Evolutionary conservation across 257 asterid genomes (phyloP).

Genomic region (Linderniella brevidens): DNA sequence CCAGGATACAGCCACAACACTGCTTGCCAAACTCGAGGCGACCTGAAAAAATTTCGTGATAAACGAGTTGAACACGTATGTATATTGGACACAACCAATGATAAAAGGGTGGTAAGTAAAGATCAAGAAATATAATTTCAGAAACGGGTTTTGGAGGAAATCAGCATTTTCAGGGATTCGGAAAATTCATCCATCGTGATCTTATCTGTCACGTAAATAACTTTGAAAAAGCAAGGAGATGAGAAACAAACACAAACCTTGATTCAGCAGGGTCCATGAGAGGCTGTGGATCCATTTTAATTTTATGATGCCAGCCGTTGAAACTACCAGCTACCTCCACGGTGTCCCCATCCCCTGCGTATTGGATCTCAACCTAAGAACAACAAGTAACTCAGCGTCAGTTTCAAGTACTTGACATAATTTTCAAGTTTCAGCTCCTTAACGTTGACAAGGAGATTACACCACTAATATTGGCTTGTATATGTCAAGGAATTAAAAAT

Average conservation of each 20-base stretch:
- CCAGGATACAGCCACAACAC: slow-evolving; percentile 94
- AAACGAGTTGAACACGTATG: neutral
- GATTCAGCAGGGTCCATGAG: slow-evolving; percentile 21
- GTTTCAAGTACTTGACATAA: too few species aligned
- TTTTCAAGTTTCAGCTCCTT: too few species aligned
- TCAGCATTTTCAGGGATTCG: too few species aligned
- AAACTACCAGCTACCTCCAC: slow-evolving; percentile 90
- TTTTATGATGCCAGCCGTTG: slow-evolving; percentile 76
- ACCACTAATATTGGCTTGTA: too few species aligned
- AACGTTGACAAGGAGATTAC: too few species aligned
- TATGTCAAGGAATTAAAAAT: too few species aligned
- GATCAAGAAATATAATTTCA: too few species aligned
- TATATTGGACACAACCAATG: too few species aligned
- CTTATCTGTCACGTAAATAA: too few species aligned
- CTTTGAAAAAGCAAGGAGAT: neutral
- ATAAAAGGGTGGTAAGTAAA: too few species aligned
- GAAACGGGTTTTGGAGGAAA: too few species aligned
- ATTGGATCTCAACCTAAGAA: slow-evolving; percentile 61
- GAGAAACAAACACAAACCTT: slow-evolving; percentile 22
- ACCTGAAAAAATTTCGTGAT: slow-evolving; percentile 25
- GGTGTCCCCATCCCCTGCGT: slow-evolving; percentile 45
- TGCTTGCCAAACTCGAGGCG: slow-evolving; percentile 47
- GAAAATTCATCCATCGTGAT: too few species aligned
- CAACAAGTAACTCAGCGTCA: neutral
- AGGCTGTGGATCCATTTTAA: slow-evolving; percentile 40